phyloP scores from a whole-genome alignment of 1,284 basidiomycete species.

The Ganoderma lingzhi region DNA sequence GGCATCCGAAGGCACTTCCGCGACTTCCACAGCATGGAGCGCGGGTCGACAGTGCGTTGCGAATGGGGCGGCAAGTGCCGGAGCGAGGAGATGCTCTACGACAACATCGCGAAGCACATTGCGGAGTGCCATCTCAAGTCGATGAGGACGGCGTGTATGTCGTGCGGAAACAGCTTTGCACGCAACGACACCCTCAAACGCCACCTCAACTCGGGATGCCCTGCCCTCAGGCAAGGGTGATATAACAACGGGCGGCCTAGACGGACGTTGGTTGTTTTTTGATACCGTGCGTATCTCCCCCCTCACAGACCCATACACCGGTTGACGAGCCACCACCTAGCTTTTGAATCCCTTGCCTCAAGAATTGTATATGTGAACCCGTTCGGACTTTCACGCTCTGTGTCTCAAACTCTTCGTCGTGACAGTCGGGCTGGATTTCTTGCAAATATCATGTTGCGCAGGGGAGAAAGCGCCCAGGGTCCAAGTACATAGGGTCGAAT shows the following conservation, averaged over 20 bases:
- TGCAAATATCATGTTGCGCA: not conserved
- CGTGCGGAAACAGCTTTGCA: slow-evolving; percentile 22
- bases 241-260: not conserved
- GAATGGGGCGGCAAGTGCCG: slow-evolving; percentile 21
- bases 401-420: not conserved
- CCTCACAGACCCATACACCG: not conserved
- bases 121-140: slow-evolving; percentile 28
- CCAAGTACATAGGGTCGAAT: not conserved
- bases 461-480: not conserved
- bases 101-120: slow-evolving; percentile 33
- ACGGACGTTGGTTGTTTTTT: not conserved
- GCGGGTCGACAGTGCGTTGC: slow-evolving; percentile 15
- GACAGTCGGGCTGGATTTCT: slow-evolving; percentile 3
- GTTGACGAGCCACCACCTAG: not conserved
- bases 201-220: slow-evolving; percentile 21
- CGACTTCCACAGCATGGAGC: slow-evolving; percentile 11
- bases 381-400: not conserved
- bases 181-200: slow-evolving; percentile 30
- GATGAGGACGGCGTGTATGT: slow-evolving; percentile 20
- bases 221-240: not conserved
- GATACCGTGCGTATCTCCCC: not conserved
- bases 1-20: slow-evolving; percentile 25
- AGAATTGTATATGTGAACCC: not conserved
- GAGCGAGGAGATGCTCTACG: slow-evolving; percentile 29
- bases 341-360: not conserved